Conservation (phyloP, 2,329 filamentous ascomycete species). For the Ophiostoma angusticollis region DNA sequence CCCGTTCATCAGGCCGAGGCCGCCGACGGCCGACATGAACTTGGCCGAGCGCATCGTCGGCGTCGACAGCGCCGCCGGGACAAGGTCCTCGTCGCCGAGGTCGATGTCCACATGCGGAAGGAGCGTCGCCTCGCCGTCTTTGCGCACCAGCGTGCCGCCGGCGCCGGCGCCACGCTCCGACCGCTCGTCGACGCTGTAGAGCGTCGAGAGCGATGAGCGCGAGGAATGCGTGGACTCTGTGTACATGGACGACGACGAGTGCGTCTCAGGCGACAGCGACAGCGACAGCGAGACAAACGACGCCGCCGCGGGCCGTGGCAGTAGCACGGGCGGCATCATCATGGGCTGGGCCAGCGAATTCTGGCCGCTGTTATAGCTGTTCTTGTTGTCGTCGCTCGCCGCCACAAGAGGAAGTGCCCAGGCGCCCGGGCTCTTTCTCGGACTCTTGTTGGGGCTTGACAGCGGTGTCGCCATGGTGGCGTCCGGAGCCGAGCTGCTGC, state of each 20-base stretch:
- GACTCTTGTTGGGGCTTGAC: conserved; percentile 12
- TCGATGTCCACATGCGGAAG: conserved; percentile 3
- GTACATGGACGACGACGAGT: conserved; percentile 6
- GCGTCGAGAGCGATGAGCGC: conserved; percentile 38
- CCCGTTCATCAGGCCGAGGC: too few species aligned
- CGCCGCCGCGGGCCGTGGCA: neutral
- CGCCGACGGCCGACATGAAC: neutral
- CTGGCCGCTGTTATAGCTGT: neutral
- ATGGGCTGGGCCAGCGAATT: neutral
- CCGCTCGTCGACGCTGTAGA: conserved; percentile 41
- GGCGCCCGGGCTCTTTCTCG: neutral
- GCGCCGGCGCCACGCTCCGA: conserved; percentile 21
- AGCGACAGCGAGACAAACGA: neutral
- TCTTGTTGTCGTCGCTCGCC: too few species aligned
- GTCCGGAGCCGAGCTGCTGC: neutral
- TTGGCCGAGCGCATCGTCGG: neutral
- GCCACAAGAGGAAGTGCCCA: too few species aligned
- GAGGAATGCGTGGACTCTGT: conserved; percentile 6
- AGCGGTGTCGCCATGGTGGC: conserved; percentile 7
- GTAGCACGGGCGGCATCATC: neutral
- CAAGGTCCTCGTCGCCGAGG: neutral
- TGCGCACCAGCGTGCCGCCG: conserved; percentile 1
- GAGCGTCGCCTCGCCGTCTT: neutral
- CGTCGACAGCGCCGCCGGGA: conserved; percentile 6
- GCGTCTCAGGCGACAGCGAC: conserved; percentile 1